Base-by-base conservation (phyloP, 208 protist genomes). In the Herpetomonas muscarum region DNA sequence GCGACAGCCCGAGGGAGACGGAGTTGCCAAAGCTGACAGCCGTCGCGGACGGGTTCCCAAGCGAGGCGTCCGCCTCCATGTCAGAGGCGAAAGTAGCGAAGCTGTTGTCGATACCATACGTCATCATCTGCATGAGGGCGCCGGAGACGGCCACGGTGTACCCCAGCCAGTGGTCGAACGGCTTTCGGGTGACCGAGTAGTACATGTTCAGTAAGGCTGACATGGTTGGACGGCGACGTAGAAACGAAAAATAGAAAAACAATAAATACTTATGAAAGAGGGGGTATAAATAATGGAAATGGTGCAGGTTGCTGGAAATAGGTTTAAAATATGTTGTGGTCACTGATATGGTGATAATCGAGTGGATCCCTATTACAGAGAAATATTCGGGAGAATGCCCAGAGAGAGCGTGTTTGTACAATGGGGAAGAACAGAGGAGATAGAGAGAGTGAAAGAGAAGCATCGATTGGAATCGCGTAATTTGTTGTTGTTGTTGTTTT, bases 51-150 rank as follows among this genome's bases (percentile, higher is more conserved):
- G 86, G 82, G 58, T 78, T 85, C 15, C 77, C 79, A 25, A 93
- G 75, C 0, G 68, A 74, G 1, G 74, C 34, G 57, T 93, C 86
- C 0, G 79, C 67, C 53, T 90, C 69, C 79, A 93, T 93, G 51
- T 73, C 73, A 15, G 64, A 41, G 12, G 68, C 77, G 62, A 93
- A 93, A 31, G 84, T 87, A 42, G 76, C 83, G 54, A 84, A 88
- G 42, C 82, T 85, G 86, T 93, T 90, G 58, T 85, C 77, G 57
- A 88, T 89, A 52, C 86, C 86, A 63, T 89, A 93, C 49, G 57
- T 81, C 79, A 87, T 87, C 65, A 93, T 78, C 58, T 93, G 82
- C 80, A 89, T 89, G 29, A 93, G 59, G 19, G 81, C 65, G 29
- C 77, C 86, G 12, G 78, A 86, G 22, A 89, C 48, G 44, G 86